phyloP scores from a whole-genome alignment of 2,329 filamentous ascomycete genomes.

The Aspergillus pseudoviridinutans region DNA sequence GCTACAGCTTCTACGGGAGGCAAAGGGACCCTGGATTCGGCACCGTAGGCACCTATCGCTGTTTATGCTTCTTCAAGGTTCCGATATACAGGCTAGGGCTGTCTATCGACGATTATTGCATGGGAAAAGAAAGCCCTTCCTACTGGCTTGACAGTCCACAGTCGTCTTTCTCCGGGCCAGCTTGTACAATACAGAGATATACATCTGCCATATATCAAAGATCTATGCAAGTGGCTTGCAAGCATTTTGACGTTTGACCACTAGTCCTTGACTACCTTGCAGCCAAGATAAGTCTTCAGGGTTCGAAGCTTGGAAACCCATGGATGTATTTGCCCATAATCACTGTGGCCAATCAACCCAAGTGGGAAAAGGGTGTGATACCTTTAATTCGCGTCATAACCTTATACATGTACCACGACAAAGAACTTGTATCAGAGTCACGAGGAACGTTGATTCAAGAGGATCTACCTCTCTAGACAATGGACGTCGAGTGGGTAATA shows the following conservation, averaged over 20 bases:
- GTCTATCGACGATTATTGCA: background rate
- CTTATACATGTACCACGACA: background rate
- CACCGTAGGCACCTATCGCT: constrained; percentile 17
- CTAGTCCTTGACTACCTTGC: background rate
- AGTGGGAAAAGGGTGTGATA: background rate
- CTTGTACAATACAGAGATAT: background rate
- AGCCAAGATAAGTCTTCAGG: background rate
- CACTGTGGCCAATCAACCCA: background rate
- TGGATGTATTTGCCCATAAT: background rate
- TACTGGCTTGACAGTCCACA: background rate
- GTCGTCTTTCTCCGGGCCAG: background rate
- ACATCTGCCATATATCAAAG: background rate
- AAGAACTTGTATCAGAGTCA: background rate
- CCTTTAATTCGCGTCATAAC: background rate
- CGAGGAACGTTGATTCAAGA: background rate
- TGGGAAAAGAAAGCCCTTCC: too few species aligned
- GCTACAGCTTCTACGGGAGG: constrained; percentile 48
- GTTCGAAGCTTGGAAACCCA: background rate
- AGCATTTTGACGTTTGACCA: background rate
- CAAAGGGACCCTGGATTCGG: constrained; percentile 52
- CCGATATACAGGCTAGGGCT: constrained; percentile 1
- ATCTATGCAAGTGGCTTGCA: background rate
- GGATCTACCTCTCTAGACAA: background rate
- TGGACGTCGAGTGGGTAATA: background rate
- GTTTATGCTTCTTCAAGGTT: background rate